phyloP scores from a whole-genome alignment of 768 basidiomycete species.

The Phylloporus arenicola region DNA sequence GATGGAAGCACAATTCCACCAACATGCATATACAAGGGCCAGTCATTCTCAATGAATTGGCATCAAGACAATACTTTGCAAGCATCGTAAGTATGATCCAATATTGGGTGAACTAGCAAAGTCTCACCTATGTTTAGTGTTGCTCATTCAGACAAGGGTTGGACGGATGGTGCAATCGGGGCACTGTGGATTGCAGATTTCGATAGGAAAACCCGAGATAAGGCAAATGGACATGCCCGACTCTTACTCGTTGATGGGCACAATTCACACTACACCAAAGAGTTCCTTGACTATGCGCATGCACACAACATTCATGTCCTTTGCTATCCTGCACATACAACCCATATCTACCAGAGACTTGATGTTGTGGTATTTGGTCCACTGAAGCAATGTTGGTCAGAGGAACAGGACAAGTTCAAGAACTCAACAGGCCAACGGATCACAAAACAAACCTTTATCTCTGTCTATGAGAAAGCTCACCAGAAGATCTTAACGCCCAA shows the following conservation, averaged over 20 bases:
- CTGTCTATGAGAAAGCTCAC: background rate
- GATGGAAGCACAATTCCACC: slow-evolving; percentile 36
- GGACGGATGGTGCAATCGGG: slow-evolving; percentile 27
- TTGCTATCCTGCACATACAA: background rate
- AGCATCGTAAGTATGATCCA: slow-evolving; percentile 11
- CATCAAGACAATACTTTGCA: slow-evolving; percentile 15
- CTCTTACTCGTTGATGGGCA: slow-evolving; percentile 45
- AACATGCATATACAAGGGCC: slow-evolving; percentile 28
- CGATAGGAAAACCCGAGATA: slow-evolving; percentile 28
- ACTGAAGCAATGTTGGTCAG: background rate
- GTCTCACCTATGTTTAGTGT: slow-evolving; percentile 19
- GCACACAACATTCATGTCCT: slow-evolving; percentile 29
- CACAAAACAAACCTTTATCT: background rate
- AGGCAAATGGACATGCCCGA: slow-evolving; percentile 25
- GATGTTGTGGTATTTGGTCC: background rate
- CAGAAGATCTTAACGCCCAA: background rate
- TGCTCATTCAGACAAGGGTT: slow-evolving; percentile 20
- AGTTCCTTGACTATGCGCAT: slow-evolving; percentile 36
- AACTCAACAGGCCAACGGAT: background rate
- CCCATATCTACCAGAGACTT: background rate
- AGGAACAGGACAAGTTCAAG: background rate
- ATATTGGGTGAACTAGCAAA: too few relatives aligned
- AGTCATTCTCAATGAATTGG: slow-evolving; percentile 20
- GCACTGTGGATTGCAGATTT: slow-evolving; percentile 28
- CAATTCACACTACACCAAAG: slow-evolving; percentile 36